These are phyloP conservation scores for Coprinopsis marcescibilis DNA, from an alignment of 768 basidiomycete species.

Conservation along the genomic window DNA sequence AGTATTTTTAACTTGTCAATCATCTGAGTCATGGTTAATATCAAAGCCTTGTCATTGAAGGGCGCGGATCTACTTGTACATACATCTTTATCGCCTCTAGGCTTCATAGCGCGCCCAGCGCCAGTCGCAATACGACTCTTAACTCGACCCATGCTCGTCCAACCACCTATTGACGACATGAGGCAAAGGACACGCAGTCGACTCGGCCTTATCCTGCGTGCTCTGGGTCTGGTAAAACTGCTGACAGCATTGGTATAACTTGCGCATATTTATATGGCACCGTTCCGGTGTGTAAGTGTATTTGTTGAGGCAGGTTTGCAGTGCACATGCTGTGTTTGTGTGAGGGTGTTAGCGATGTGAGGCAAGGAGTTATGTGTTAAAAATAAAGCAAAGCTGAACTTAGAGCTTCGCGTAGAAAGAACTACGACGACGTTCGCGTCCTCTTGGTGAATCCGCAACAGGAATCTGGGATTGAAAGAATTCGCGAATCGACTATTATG, in stretches of 20 bases:
- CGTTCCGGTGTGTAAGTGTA: constrained; percentile 62
- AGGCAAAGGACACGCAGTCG: constrained; percentile 58
- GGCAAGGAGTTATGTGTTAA: too few species aligned
- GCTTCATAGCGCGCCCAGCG: too few species aligned
- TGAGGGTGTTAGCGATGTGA: too few species aligned
- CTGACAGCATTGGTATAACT: constrained; percentile 59
- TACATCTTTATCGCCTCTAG: too few species aligned
- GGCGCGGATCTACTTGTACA: too few species aligned
- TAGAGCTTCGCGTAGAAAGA: not conserved
- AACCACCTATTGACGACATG: constrained; percentile 54
- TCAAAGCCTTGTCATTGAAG: too few species aligned
- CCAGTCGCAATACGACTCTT: too few species aligned
- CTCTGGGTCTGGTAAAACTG: constrained; percentile 43
- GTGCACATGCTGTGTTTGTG: constrained; percentile 55
- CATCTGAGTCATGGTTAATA: too few species aligned
- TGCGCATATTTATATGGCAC: constrained; percentile 46
- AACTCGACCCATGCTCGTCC: too few species aligned
- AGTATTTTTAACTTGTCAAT: too few species aligned
- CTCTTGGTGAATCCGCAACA: not conserved
- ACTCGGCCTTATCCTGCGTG: constrained; percentile 34
- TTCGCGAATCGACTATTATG: not conserved
- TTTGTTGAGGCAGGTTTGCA: constrained; percentile 58
- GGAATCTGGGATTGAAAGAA: not conserved
- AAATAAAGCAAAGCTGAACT: not conserved
- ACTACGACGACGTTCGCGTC: too few species aligned